Base-by-base conservation (phyloP, 2,329 filamentous ascomycete species). In the Metarhizium rileyi region DNA sequence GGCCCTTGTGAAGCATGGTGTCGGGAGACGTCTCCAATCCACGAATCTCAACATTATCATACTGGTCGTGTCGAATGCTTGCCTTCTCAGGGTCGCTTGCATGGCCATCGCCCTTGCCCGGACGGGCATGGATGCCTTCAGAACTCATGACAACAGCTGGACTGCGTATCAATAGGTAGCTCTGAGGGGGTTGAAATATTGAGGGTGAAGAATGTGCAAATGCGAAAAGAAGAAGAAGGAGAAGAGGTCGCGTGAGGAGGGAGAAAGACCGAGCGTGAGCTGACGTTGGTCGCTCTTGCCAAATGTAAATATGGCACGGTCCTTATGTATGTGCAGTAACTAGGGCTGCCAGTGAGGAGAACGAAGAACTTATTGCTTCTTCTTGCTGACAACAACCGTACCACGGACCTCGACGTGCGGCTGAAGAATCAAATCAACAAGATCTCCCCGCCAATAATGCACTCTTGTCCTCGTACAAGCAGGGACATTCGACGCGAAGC, bases 1-100 rank as follows among this genome's bases (percentile, higher is more conserved):
- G 72, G 23, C 73, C 74, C n/a, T 73, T 70, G 51, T 75, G 73
- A 50, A 77, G 69, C 55, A 65, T 63, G 44, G 72, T 75, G 53
- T 74, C 71, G 27, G 66, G 61, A 47, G 67, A 70, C 16, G 73
- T 76, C 68, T 76, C 73, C 54, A 76, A 62, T 54, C 73, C 74
- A 43, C 69, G 68, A 55, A 76, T 70, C 53, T 68, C 67, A 41
- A 65, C 54, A 51, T 63, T 26, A 3, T 56, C 51, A 43, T 48
- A 52, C 23, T 51, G 38, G 23, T 44, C 28, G 9, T 46, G 44
- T 8, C 28, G 22, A 26, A 50, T 42, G 52, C 57, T 54, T 27
- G 42, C 52, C 45, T 57, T 56, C 44, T 58, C 55, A 25, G 53
- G 47, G 33, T 59, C 57, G 50, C 43, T 44, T 14, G 40, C 38